Base-by-base conservation (phyloP, 371 early-diverging fungal genomes). In the Lichtheimia ornata region DNA sequence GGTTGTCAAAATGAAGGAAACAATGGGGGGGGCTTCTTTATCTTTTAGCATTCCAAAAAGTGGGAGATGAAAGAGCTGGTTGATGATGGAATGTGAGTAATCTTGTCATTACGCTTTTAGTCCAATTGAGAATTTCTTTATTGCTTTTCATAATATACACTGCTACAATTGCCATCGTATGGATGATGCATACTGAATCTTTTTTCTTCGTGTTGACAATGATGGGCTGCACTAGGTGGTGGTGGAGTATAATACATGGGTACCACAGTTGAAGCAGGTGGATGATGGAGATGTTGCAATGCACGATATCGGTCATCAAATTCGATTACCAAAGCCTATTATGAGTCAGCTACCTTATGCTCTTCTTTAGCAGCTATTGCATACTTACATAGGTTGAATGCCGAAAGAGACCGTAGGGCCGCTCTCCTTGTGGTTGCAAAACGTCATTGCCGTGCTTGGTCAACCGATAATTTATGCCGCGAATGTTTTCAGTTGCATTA, bases 401-500 rank as follows among this genome's bases (percentile, higher is more conserved):
- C 45, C 27, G 13, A 35, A 35, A 35, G 35, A 35, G 11, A 1
- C 35, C 35, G 35, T 35, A 9, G 4, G 4, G 35, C 9, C 35
- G 18, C n/a, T 1, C 17, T 50, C 12, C 14, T 15, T 52, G 59
- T 50, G 50, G 25, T 4, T 25, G 12, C 3, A 13, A 43, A 25
- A 44, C 42, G 43, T 56, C 45, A 22, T 2, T 24, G 12, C 57
- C 57, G n/a, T 73, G 66, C 30, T 71, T 73, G 45, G 60, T 65
- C 20, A 80, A 69, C 3, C 70, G 64, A 57, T 70, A 77, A 35
- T 77, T 70, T 17, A 81, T 77, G 3, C 78, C 81, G 17, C 73
- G 65, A 41, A 81, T 76, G 25, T 81, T 81, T 42, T 77, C 78
- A 14, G 78, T 81, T 11, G 77, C 77, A 72, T 81, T 81, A 22